Percentiles rank a stretch among this genome's conserved stretches.
These are phyloP conservation scores for Usnea hakonensis DNA, from an alignment of 495 filamentous ascomycete genomes.

Conservation along the genomic window DNA sequence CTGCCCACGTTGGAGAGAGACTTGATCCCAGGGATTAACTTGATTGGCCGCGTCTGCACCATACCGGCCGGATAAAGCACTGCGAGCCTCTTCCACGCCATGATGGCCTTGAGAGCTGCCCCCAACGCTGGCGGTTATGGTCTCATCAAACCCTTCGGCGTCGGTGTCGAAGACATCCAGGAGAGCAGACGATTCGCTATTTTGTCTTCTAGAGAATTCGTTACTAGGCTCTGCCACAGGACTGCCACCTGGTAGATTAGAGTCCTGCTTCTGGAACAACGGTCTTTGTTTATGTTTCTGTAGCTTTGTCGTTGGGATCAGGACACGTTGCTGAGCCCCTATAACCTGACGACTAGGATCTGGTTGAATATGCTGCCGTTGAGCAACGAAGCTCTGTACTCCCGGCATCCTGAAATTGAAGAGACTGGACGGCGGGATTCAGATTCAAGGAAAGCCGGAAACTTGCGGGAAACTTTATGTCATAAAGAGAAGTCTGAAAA, in stretches of 20 bases:
- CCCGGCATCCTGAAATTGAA: constrained; percentile 7
- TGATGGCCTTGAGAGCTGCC: neutral
- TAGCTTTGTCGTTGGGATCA: constrained; percentile 6
- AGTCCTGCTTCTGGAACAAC: neutral
- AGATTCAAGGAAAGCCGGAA: neutral
- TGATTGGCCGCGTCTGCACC: neutral
- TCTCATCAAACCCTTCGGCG: constrained; percentile 20
- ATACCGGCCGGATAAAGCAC: neutral
- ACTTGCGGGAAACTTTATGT: neutral
- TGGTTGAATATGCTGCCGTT: constrained; percentile 1
- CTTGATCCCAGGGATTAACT: neutral
- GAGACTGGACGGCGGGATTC: neutral
- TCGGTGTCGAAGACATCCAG: constrained; percentile 23
- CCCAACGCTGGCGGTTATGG: constrained; percentile 5
- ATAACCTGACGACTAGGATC: neutral
- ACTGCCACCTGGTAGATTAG: neutral
- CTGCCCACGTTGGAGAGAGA: neutral
- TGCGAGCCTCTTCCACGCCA: neutral
- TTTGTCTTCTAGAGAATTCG: neutral
- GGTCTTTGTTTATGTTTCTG: neutral
- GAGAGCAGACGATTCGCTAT: neutral
- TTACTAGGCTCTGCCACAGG: neutral
- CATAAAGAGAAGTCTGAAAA: neutral
- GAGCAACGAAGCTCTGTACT: constrained; percentile 10
- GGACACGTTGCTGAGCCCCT: neutral